Evolutionary conservation across 75 land plant species (phyloP).

Genomic region (Sequoia sempervirens): DNA sequence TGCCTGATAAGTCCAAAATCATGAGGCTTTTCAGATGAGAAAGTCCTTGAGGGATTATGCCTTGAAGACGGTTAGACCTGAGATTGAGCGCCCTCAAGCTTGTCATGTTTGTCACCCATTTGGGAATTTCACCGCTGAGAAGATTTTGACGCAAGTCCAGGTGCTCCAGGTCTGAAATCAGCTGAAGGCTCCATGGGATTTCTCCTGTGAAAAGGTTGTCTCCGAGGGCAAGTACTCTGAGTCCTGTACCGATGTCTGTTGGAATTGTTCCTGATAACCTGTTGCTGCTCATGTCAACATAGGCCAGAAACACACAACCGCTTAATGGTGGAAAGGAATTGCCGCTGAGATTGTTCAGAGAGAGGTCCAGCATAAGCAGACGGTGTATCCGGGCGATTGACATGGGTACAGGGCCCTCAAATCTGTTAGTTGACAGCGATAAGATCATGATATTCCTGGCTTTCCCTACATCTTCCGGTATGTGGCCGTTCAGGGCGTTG

Average conservation of each 20-base stretch:
- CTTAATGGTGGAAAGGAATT: constrained; percentile 36
- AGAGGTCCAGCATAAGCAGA: constrained; percentile 38
- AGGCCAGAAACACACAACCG: constrained; percentile 6
- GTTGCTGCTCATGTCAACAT: constrained; percentile 37
- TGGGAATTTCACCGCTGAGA: constrained; percentile 35
- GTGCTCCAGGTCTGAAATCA: constrained; percentile 21
- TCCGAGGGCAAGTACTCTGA: constrained; percentile 47
- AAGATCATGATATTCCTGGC: constrained; percentile 20
- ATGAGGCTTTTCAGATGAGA: neutral
- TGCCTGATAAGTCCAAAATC: neutral
- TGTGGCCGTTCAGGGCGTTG: constrained; percentile 23
- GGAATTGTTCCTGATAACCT: constrained; percentile 53
- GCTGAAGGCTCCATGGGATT: constrained; percentile 28
- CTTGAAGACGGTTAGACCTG: neutral
- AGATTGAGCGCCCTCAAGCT: neutral
- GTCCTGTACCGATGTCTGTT: constrained; percentile 31
- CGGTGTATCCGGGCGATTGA: constrained; percentile 18
- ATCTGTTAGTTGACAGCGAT: constrained; percentile 17
- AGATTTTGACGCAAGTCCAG: constrained; percentile 31
- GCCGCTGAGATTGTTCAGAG: constrained; percentile 47
- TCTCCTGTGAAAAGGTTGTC: constrained; percentile 30
- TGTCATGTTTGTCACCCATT: constrained; percentile 8
- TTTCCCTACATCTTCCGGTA: constrained; percentile 22
- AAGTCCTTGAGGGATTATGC: neutral
- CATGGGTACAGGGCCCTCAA: constrained; percentile 24